Conservation (phyloP, 495 filamentous ascomycete species). For the Annulohypoxylon maeteangense region DNA sequence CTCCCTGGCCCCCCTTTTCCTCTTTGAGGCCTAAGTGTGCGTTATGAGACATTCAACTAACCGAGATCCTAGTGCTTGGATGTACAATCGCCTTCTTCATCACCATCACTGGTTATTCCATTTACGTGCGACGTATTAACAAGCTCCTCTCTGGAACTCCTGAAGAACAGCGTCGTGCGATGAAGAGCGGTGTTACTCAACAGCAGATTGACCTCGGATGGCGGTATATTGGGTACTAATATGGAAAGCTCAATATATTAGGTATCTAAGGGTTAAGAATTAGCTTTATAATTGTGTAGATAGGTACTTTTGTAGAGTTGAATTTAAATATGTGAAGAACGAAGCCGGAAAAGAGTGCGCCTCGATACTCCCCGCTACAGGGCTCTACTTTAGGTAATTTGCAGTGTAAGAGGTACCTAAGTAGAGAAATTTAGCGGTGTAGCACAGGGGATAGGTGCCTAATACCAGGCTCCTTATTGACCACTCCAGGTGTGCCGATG, state of each 20-base stretch:
- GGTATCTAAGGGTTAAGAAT: too few species aligned
- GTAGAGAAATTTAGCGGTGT: too few species aligned
- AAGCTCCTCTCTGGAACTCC: background rate
- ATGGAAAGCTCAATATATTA: too few species aligned
- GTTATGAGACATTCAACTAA: background rate
- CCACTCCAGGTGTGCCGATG: too few species aligned
- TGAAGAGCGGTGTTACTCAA: slow-evolving; percentile 10
- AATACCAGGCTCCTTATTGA: too few species aligned
- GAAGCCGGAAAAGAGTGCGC: too few species aligned
- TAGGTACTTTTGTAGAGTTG: background rate
- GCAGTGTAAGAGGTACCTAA: too few species aligned
- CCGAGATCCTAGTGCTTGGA: background rate
- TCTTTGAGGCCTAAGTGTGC: background rate
- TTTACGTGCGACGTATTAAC: background rate
- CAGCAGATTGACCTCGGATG: slow-evolving; percentile 1
- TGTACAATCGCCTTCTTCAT: background rate
- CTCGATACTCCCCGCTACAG: too few species aligned
- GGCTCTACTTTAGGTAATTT: too few species aligned
- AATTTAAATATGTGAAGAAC: too few species aligned
- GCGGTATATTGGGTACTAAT: slow-evolving; percentile 2
- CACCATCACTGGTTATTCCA: background rate
- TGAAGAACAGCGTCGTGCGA: background rate
- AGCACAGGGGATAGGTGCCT: too few species aligned
- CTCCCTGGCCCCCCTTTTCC: background rate
- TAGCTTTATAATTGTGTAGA: too few species aligned